A percentile compares a stretch with the other conserved stretches of the same genome.
These are phyloP conservation scores for Theobroma cacao DNA, from an alignment of 345 rosid species.

Conservation along the genomic window DNA sequence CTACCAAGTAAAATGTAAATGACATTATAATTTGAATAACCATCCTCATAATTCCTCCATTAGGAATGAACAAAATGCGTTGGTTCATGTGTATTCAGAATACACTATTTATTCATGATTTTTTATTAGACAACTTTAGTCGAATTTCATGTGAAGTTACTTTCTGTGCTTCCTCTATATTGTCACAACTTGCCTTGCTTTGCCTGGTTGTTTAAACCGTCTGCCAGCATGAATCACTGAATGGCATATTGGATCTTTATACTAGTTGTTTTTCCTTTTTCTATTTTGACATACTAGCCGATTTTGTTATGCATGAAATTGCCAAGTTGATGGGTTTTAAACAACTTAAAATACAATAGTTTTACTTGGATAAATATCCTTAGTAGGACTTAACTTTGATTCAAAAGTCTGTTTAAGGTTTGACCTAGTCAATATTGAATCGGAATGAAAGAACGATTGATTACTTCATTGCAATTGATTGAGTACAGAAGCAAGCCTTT, in stretches of 20 bases:
- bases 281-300: too few species aligned
- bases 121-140: not conserved
- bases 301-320: too few species aligned
- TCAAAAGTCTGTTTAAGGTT: too few species aligned
- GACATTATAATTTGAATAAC: not conserved
- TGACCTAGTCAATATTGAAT: too few species aligned
- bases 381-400: too few species aligned
- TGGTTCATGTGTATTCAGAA: not conserved
- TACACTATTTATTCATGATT: not conserved
- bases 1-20: conserved; percentile 49
- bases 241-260: too few species aligned
- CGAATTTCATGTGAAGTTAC: not conserved
- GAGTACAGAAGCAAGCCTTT: too few species aligned
- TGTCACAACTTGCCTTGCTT: not conserved
- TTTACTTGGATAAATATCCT: too few species aligned
- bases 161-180: not conserved
- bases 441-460: too few species aligned
- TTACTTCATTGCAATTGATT: too few species aligned
- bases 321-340: not conserved
- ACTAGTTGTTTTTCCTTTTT: too few species aligned
- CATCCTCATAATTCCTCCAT: not conserved
- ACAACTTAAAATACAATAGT: too few species aligned
- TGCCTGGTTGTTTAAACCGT: not conserved
- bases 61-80: not conserved
- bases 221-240: not conserved